A percentile compares a stretch with the other conserved stretches of the same genome.
Conservation (phyloP, 2,329 filamentous ascomycete species). For the Monilinia polystroma region DNA sequence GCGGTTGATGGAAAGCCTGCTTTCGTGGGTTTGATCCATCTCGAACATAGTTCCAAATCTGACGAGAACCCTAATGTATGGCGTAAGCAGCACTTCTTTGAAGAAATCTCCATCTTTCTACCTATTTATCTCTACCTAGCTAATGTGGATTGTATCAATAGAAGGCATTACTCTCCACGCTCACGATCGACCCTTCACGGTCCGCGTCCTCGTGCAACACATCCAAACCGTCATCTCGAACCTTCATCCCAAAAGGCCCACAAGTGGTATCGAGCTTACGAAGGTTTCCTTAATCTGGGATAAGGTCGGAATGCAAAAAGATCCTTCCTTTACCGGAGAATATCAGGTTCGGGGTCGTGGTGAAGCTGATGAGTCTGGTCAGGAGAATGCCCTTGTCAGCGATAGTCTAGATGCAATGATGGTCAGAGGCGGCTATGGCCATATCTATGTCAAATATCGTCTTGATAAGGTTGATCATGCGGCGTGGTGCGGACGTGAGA, state of each 20-base stretch:
- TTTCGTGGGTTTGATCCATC: neutral
- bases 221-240: neutral
- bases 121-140: neutral
- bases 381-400: neutral
- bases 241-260: neutral
- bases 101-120: neutral
- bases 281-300: neutral
- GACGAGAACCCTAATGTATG: neutral
- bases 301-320: neutral
- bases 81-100: neutral
- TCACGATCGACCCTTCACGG: neutral
- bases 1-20: neutral
- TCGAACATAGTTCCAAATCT: neutral
- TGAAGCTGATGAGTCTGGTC: neutral
- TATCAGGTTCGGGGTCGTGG: neutral
- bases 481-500: neutral
- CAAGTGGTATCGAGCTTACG: neutral
- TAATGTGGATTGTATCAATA: neutral
- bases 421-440: neutral
- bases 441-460: slow-evolving; percentile 5
- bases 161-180: neutral
- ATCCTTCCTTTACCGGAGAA: rapidly evolving
- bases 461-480: slow-evolving; percentile 3
- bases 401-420: neutral
- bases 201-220: slow-evolving; percentile 2